Base-by-base conservation (phyloP, 1,284 basidiomycete species). In the Microbotryum intermedium region DNA sequence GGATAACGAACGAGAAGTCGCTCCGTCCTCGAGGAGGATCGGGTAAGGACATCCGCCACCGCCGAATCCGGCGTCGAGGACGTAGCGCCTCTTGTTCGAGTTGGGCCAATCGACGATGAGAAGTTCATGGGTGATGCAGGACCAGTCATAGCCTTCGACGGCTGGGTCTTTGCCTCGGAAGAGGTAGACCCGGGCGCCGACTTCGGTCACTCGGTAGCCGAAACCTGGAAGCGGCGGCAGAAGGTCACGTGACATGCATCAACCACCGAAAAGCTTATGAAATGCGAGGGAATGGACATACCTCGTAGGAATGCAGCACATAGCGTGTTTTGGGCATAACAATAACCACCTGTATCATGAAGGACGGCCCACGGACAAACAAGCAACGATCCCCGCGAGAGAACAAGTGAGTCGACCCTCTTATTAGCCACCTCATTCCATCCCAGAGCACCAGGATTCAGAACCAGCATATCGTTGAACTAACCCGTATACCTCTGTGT, bases 31-130 rank as follows among this genome's bases (percentile, higher is more conserved):
- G 8, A 68, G 55, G 4, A 48, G 45, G 25, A 64, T 60, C 5
- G 56, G 53, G 21, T 55, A 44, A 1, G 62, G 56, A 1, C 29
- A 45, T 4, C 53, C 62, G 11, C 62, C 62, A 7, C 62, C 62
- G 2, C 58, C 58, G 25, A 45, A 50, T 28, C 50, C 30, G 42
- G 54, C 66, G 49, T 64, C 55, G 39, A 61, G 55, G 13, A 58
- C 6, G 25, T 61, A 53, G 10, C 30, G 50, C n/a, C 59, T 44
- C 1, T 26, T 26, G 9, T 34, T 26, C 1, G 54, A 29, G 4
- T 58, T 55, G 2, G 43, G 16, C 61, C 61, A 68, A 28, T 66
- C 61, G 48, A 68, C 64, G 25, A 68, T 39, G 2, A 64, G 50
- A 0, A 53, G 34, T 2, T 58, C 52, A 53, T 68, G 66, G 1